Base-by-base conservation (phyloP, 2,329 filamentous ascomycete species). In the Pseudopithomyces chartarum region DNA sequence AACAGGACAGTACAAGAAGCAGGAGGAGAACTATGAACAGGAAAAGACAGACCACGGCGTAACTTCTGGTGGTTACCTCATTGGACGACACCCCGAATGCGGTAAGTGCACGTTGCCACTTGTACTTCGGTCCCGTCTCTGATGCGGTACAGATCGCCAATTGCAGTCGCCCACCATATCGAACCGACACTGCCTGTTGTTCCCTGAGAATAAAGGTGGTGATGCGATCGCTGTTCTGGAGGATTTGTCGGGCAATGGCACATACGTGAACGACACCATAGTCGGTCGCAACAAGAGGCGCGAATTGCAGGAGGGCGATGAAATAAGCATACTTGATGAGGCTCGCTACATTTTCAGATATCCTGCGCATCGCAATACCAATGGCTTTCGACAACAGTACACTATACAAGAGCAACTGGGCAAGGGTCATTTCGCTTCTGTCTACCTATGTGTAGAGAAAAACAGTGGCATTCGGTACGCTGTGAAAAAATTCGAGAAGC, bases 241-340 rank as follows among this genome's bases (percentile, higher is more conserved):
- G 74, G 95, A 99, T 74, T 79, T 98, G 19, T 99, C 95, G 6
- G 95, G 88, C 71, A 99, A 99, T 73, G 95, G 95, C 49, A 99
- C 96, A 0, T 99, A 93, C 72, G 89, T 99, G 66, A 98, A 98
- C 70, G 92, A 97, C 67, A 89, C 88, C 15, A 84, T 96, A 29
- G 86, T 99, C 22, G 95, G 95, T 22, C 89, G 94, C 50, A 99
- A 99, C 76, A 92, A 97, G 75, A 85, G 92, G 53, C 87, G 94
- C 56, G 92, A 97, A 73, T 82, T 99, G 26, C 84, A 92, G 66
- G 92, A 98, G 66, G 88, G 90, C 36, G 95, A 99, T 65, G 93
- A 98, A 75, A 90, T 99, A 49, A 90, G 90, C 6, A 88, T 99
- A 32, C 83, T 96, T 47, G 88, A 92, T 67, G 88, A 91, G 70